phyloP scores from a whole-genome alignment of 2,329 filamentous ascomycete genomes.

The Ciborinia camelliae region DNA sequence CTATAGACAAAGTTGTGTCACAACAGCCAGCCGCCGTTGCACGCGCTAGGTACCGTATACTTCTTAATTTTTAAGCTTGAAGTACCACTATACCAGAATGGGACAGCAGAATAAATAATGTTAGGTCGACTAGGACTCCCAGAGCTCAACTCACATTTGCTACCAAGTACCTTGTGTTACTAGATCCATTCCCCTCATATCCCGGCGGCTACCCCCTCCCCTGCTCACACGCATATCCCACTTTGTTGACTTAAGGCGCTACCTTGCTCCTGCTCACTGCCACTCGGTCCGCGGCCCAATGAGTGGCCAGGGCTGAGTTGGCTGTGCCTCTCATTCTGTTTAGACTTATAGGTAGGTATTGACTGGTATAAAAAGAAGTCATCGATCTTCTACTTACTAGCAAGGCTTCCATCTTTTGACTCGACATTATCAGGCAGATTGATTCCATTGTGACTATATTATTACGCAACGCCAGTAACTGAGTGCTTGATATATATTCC shows the following conservation, averaged over 20 bases:
- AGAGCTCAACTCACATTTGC: not conserved
- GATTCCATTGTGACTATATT: constrained; percentile 20
- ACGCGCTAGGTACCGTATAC: constrained; percentile 8
- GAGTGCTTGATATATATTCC: constrained; percentile 11
- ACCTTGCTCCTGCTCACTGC: constrained; percentile 24
- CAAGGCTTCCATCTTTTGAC: constrained; percentile 24
- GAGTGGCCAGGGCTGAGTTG: constrained; percentile 25
- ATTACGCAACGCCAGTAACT: constrained; percentile 22
- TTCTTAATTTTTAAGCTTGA: constrained; percentile 11
- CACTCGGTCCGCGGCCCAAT: constrained; percentile 23
- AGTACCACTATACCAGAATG: constrained; percentile 1
- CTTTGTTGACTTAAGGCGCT: constrained; percentile 16
- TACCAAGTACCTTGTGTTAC: constrained; percentile 13
- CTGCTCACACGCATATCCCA: constrained; percentile 17
- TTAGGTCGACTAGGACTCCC: constrained; percentile 4
- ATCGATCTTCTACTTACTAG: constrained; percentile 17
- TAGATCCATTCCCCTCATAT: constrained; percentile 7
- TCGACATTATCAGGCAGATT: constrained; percentile 20
- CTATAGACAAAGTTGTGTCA: constrained; percentile 9
- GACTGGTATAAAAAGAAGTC: constrained; percentile 21
- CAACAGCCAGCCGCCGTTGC: constrained; percentile 14
- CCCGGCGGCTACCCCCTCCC: constrained; percentile 19
- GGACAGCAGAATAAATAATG: not conserved
- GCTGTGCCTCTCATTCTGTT: constrained; percentile 27
- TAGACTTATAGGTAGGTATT: constrained; percentile 29